phyloP scores from a whole-genome alignment of 768 basidiomycete genomes.

The Asterophora lycoperdoides region DNA sequence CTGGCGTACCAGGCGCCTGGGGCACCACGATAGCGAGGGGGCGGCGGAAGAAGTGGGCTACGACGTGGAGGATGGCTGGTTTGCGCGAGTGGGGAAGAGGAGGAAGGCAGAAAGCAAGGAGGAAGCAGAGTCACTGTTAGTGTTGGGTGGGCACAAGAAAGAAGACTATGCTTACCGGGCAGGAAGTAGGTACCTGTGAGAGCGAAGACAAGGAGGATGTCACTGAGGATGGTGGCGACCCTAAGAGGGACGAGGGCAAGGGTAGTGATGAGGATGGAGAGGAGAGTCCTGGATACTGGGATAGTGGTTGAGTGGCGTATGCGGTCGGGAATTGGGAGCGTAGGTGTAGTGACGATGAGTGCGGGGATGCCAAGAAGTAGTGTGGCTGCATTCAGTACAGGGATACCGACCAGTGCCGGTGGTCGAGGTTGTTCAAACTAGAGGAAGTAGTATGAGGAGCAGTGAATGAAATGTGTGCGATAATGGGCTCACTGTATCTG shows the following conservation, averaged over 20 bases:
- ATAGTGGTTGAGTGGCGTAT: constrained; percentile 37
- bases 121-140: background rate
- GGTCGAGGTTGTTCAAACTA: constrained; percentile 8
- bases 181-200: constrained; percentile 58
- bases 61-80: constrained; percentile 70
- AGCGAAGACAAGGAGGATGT: constrained; percentile 45
- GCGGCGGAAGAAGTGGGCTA: constrained; percentile 77
- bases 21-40: constrained; percentile 83
- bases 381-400: constrained; percentile 43
- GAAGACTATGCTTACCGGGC: constrained; percentile 40
- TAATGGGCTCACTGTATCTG: constrained; percentile 31
- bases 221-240: constrained; percentile 39
- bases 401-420: constrained; percentile 31
- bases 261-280: constrained; percentile 36
- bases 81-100: constrained; percentile 44
- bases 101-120: constrained; percentile 47
- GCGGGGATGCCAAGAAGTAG: constrained; percentile 59
- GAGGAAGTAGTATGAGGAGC: background rate
- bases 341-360: constrained; percentile 51
- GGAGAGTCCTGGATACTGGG: constrained; percentile 42
- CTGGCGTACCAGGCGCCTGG: constrained; percentile 29
- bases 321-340: constrained; percentile 43
- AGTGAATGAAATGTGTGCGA: constrained; percentile 1
- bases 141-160: background rate
- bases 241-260: constrained; percentile 44